Base-by-base conservation (phyloP, 139 green algal genomes). In the Chlorella sp. region DNA sequence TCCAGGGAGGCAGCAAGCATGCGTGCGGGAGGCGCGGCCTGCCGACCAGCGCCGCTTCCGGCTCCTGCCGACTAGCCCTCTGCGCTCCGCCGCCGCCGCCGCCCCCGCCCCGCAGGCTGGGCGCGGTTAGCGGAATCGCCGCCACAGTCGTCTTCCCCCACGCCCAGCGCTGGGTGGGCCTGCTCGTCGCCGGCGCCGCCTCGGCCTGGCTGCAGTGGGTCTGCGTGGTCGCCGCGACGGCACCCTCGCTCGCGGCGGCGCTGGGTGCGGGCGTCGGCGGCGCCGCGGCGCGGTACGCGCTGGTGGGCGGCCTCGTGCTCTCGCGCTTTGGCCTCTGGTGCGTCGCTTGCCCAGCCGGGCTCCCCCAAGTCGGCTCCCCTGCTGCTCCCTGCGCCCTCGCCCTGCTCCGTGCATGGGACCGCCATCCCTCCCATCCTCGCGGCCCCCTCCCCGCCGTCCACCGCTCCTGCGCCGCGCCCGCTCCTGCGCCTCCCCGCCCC, bases 271-370 rank as follows among this genome's bases (percentile, higher is more conserved):
- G 31, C 11, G 43, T 86, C 4, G 45, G 58, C 2, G 27, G 33
- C 59, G 2, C 23, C 1, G 29, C 33, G 5, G 63, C 46, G 21
- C 15, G 41, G 21, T 74, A 75, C n/a, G 45, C 89, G 36, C 68
- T 97, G 70, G 73, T 96, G 36, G 77, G 35, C 21, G 87, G 87
- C 15, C 71, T 97, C 12, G 87, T 91, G 33, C 58, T 80, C 6
- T 94, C 86, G 0, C 86, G 93, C 27, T 87, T 87, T 31, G 89
- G 93, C 3, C 83, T 97, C 33, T 97, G 93, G 93, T 46, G 66
- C 60, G n/a, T n/a, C n/a, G n/a, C n/a, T n/a, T n/a, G n/a, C n/a
- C n/a, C n/a, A n/a, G n/a, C n/a, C n/a, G n/a, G n/a, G n/a, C n/a
- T n/a, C n/a, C n/a, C n/a, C n/a, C n/a, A n/a, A n/a, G n/a, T n/a